Evolutionary conservation across 192 early-diverging fungal species (phyloP).

Genomic region (Helicostylum pulchrum): DNA sequence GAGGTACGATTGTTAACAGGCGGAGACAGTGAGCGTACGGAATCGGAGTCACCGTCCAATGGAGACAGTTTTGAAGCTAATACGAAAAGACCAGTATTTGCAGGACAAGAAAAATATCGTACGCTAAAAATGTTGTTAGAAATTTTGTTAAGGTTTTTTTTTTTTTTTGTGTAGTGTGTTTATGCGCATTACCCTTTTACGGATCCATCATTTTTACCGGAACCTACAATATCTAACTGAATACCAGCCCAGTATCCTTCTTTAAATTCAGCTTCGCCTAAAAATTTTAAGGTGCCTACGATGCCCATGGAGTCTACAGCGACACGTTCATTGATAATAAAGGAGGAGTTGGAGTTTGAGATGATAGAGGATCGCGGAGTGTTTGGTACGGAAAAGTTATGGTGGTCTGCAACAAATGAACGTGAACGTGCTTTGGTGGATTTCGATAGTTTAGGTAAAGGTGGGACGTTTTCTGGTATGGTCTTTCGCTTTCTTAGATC

Average conservation of each 20-base stretch:
- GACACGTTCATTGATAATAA: slow-evolving; percentile 60
- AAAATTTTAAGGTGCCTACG: slow-evolving; percentile 63
- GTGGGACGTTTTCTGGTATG: slow-evolving; percentile 5
- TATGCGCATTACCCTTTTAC: slow-evolving; percentile 56
- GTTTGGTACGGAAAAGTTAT: background rate
- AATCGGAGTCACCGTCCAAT: slow-evolving; percentile 21
- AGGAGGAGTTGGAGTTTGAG: slow-evolving; percentile 2
- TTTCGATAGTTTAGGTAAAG: slow-evolving; percentile 9
- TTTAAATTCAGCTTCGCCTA: slow-evolving; percentile 75
- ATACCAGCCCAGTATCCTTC: slow-evolving; percentile 78
- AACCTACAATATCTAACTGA: slow-evolving; percentile 66
- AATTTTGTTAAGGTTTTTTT: background rate
- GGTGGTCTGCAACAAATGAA: background rate
- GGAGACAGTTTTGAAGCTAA: slow-evolving; percentile 53
- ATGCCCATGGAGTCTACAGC: slow-evolving; percentile 56
- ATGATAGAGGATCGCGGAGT: slow-evolving; percentile 12
- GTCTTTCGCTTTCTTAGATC: slow-evolving; percentile 16
- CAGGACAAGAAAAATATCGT: slow-evolving; percentile 68
- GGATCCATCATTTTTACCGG: slow-evolving; percentile 77
- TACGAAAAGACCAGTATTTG: slow-evolving; percentile 69
- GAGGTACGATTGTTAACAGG: slow-evolving; percentile 31
- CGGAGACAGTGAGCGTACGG: slow-evolving; percentile 26
- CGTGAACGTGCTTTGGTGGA: slow-evolving; percentile 5
- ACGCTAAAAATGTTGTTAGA: slow-evolving; percentile 40
- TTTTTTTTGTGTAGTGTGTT: background rate